Percentiles rank a stretch among this genome's conserved stretches.
Conservation (phyloP, 2,329 filamentous ascomycete species). For the Bipolaris oryzae region DNA sequence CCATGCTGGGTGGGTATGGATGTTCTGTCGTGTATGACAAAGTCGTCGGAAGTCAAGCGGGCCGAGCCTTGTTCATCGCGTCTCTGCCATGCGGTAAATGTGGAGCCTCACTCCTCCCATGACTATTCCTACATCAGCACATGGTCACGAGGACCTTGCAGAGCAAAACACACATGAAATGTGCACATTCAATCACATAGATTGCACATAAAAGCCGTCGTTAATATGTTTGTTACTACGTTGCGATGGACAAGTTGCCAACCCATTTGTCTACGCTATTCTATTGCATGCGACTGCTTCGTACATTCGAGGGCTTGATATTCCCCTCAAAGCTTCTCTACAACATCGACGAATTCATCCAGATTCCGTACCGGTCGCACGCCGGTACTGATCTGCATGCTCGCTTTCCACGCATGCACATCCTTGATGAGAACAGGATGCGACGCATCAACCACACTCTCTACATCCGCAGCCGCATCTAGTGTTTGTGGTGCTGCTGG, state of each 20-base stretch:
- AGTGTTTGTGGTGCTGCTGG: slow-evolving; percentile 52
- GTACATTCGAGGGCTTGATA: not conserved
- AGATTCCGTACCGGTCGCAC: slow-evolving; percentile 75
- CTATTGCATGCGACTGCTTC: not conserved
- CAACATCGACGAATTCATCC: slow-evolving; percentile 78
- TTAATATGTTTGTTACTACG: not conserved
- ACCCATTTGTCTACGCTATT: not conserved
- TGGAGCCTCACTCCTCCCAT: slow-evolving; percentile 6
- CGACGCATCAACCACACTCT: slow-evolving; percentile 32
- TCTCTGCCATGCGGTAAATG: not conserved
- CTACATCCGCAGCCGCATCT: slow-evolving; percentile 28
- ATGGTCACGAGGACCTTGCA: slow-evolving; percentile 4
- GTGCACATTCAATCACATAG: not conserved
- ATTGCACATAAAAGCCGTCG: not conserved
- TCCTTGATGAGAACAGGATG: slow-evolving; percentile 71
- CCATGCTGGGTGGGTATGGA: slow-evolving; percentile 2
- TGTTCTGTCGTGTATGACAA: slow-evolving; percentile 7
- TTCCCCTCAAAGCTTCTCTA: slow-evolving; percentile 26
- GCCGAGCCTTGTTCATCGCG: slow-evolving; percentile 10
- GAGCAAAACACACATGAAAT: not conserved
- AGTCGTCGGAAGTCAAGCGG: slow-evolving; percentile 13
- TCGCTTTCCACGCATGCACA: slow-evolving; percentile 79
- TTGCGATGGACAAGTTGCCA: not conserved
- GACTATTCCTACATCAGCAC: slow-evolving; percentile 21
- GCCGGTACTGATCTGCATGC: slow-evolving; percentile 73